phyloP scores from a whole-genome alignment of 2,329 filamentous ascomycete species.

The Ceratocystis colombiana region DNA sequence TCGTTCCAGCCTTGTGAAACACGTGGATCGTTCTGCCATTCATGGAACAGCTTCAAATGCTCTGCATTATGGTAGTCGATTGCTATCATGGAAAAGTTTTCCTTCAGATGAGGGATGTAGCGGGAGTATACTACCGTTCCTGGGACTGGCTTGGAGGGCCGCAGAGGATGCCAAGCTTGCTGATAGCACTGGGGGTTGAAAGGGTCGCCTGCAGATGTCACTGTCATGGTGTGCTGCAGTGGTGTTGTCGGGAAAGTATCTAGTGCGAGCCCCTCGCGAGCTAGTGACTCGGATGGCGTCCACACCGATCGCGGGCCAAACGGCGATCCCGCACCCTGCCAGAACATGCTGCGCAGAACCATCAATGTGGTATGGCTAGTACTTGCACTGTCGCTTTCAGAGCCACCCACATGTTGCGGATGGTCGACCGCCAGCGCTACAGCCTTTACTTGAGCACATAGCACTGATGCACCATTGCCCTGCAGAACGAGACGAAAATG shows the following conservation, averaged over 20 bases:
- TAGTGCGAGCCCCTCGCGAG: slow-evolving; percentile 32
- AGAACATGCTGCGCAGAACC: slow-evolving; percentile 49
- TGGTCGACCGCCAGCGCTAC: slow-evolving; percentile 43
- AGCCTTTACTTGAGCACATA: slow-evolving; percentile 37
- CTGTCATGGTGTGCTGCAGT: slow-evolving; percentile 38
- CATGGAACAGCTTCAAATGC: slow-evolving; percentile 62
- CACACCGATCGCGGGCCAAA: slow-evolving; percentile 55
- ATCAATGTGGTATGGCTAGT: slow-evolving; percentile 31
- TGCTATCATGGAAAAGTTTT: slow-evolving; percentile 68
- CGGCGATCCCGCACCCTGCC: slow-evolving; percentile 60
- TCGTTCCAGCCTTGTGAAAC: slow-evolving; percentile 73
- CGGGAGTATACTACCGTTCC: slow-evolving; percentile 66
- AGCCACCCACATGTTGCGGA: slow-evolving; percentile 31
- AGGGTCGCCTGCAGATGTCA: slow-evolving; percentile 35
- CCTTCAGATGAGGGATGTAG: slow-evolving; percentile 63
- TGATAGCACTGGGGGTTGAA: slow-evolving; percentile 35
- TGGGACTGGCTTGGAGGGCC: slow-evolving; percentile 59
- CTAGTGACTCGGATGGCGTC: slow-evolving; percentile 39
- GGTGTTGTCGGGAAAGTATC: slow-evolving; percentile 43
- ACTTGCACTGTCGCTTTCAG: slow-evolving; percentile 30
- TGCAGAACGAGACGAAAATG: slow-evolving; percentile 40
- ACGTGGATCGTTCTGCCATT: slow-evolving; percentile 75
- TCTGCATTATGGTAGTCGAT: slow-evolving; percentile 55
- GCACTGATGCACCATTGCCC: slow-evolving; percentile 33
- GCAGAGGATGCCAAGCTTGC: slow-evolving; percentile 59